A percentile compares a stretch with the other conserved stretches of the same genome.
Conservation (phyloP, 371 early-diverging fungal genomes). For the Gilbertella persicaria region DNA sequence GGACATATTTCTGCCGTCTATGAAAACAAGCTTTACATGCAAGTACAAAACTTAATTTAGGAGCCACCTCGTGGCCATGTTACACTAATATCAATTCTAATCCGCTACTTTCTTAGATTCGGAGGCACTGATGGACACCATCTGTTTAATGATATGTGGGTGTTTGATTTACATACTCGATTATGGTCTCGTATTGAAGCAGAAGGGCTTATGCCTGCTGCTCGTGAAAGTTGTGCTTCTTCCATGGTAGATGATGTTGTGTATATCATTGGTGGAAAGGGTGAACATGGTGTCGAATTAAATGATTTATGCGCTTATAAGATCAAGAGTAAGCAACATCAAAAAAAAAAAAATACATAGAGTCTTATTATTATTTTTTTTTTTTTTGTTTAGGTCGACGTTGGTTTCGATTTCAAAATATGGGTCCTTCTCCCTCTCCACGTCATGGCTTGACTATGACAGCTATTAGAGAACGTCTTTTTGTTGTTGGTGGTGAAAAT, state of each 20-base stretch:
- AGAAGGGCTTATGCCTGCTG: slow-evolving; percentile 65
- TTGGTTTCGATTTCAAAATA: slow-evolving; percentile 78
- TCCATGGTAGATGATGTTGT: slow-evolving; percentile 75
- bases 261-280: slow-evolving; percentile 75
- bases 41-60: slow-evolving; percentile 29
- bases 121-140: slow-evolving; percentile 73
- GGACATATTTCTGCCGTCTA: slow-evolving; percentile 61
- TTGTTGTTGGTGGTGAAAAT: slow-evolving; percentile 69
- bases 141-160: slow-evolving; percentile 79
- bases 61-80: slow-evolving; percentile 21
- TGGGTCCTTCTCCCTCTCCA: slow-evolving; percentile 69
- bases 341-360: neutral
- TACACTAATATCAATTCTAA: slow-evolving; percentile 15
- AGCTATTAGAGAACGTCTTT: slow-evolving; percentile 62
- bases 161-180: slow-evolving; percentile 57
- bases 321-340: slow-evolving; percentile 51
- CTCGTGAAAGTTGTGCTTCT: slow-evolving; percentile 68
- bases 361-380: neutral
- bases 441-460: slow-evolving; percentile 66
- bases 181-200: slow-evolving; percentile 65
- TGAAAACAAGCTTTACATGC: slow-evolving; percentile 66
- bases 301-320: slow-evolving; percentile 77
- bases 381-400: slow-evolving; percentile 20
- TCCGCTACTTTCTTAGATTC: slow-evolving; percentile 44
- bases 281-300: slow-evolving; percentile 58